phyloP scores from a whole-genome alignment of 768 basidiomycete genomes.

The Mycena venus region DNA sequence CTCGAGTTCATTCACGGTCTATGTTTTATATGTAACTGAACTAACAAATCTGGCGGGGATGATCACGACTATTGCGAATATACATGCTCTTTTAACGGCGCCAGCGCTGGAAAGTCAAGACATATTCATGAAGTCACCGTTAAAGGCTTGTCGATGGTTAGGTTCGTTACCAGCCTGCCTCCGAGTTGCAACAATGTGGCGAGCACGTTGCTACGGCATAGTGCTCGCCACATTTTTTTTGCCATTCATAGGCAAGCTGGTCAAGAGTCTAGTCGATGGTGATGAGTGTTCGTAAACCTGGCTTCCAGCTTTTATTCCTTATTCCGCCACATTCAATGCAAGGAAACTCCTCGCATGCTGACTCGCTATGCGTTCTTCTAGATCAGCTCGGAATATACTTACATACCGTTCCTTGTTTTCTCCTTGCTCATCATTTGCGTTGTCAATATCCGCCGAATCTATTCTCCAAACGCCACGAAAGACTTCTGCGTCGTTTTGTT shows the following conservation, averaged over 20 bases:
- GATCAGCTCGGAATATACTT: slow-evolving; percentile 89
- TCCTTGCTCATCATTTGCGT: slow-evolving; percentile 67
- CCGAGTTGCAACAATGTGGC: no score
- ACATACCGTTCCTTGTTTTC: slow-evolving; percentile 74
- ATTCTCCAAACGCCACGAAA: no score
- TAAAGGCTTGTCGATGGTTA: no score
- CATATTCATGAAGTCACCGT: slow-evolving; percentile 83
- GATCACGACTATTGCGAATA: slow-evolving; percentile 97
- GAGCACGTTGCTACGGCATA: no score
- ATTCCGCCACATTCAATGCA: slow-evolving; percentile 49
- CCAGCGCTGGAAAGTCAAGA: slow-evolving; percentile 35
- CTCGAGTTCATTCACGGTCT: no score
- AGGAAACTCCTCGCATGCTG: slow-evolving; percentile 55
- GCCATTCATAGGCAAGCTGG: no score
- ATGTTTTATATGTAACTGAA: no score
- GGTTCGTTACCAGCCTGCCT: no score
- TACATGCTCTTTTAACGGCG: slow-evolving; percentile 60
- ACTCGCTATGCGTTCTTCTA: slow-evolving; percentile 83
- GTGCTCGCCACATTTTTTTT: no score
- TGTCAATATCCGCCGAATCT: slow-evolving; percentile 37
- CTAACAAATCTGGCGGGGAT: slow-evolving; percentile 82
- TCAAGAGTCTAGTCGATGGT: no score
- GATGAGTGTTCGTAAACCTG: slow-evolving; percentile 87
- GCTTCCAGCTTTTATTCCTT: slow-evolving; percentile 91
- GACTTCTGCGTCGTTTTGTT: no score